Base-by-base conservation (phyloP, 768 basidiomycete genomes). In the Albatrellus ellisii region DNA sequence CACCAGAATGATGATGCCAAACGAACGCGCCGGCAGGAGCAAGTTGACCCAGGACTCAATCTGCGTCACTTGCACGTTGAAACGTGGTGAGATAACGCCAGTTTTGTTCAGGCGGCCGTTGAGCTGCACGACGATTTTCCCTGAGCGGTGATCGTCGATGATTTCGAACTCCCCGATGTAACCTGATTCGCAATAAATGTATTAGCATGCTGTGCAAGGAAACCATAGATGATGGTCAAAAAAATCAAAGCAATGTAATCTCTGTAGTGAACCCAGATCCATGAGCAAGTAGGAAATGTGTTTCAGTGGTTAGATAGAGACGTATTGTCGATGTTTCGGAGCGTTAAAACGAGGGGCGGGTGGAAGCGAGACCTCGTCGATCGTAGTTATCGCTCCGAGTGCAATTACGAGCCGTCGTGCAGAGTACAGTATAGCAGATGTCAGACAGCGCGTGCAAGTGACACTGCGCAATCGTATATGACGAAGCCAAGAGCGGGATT, bases 1-100 rank as follows among this genome's bases (percentile, higher is more conserved):
- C 46, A 89, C 88, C 48, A 98, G 71, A 67, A 98, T 95, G 66
- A 98, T 83, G 59, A 85, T 80, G 34, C 94, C 95, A 63, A 99
- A 97, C 15, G 83, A 83, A 79, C 95, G 81, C 54, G 94, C 80
- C 45, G 95, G 95, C 47, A 98, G 76, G 46, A 99, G 67, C 69
- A 89, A 72, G 74, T 91, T 91, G 71, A 98, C 89, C 94, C 94
- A 97, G 49, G 73, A 69, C 66, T 94, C 88, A 56, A 97, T 95
- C 59, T 92, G 82, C 55, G 64, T 79, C 48, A 86, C 81, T 60
- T 91, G 86, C 54, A 98, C 77, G 67, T 98, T 97, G 77, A 88
- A 98, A 42, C 95, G 85, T 33, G 94, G 92, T n/a, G 92, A 97
- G 66, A 97, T 97, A 59, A 99, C 94, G 54, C 94, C 95, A n/a